A percentile compares a stretch with the other conserved stretches of the same genome.
Conservation (phyloP, 2,329 filamentous ascomycete genomes). For the Calcarisporium arbuscula region DNA sequence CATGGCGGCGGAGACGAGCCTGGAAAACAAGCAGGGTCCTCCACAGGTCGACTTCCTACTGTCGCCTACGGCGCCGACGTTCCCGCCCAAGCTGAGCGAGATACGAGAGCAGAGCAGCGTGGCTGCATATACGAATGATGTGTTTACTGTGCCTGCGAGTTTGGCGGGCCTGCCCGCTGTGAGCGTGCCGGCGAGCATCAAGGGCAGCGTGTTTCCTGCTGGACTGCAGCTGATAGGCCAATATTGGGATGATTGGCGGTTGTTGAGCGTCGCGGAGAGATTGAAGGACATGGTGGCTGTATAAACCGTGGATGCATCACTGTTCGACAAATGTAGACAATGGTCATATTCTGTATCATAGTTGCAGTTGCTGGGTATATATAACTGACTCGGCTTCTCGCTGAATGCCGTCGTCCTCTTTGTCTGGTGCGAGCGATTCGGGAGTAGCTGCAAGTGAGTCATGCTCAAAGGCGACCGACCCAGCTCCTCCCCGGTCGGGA, state of each 20-base stretch:
- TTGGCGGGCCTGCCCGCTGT: conserved; percentile 85
- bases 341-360: too few species aligned
- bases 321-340: too few species aligned
- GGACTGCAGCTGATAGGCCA: conserved; percentile 78
- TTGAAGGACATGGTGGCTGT: conserved; percentile 26
- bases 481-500: too few species aligned
- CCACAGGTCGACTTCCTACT: conserved; percentile 76
- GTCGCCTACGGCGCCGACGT: conserved; percentile 77
- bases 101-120: conserved; percentile 51
- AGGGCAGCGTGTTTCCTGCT: conserved; percentile 25
- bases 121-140: conserved; percentile 86
- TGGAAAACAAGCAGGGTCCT: conserved; percentile 52
- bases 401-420: too few species aligned
- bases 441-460: too few species aligned
- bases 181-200: conserved; percentile 57
- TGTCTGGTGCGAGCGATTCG: too few species aligned
- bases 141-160: conserved; percentile 92
- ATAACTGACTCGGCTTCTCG: too few species aligned
- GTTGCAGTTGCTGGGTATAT: too few species aligned
- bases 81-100: conserved; percentile 59
- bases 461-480: too few species aligned
- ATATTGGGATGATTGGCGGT: conserved; percentile 64
- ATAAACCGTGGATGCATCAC: too few species aligned
- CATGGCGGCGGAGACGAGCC: conserved; percentile 44
- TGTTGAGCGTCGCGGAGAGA: conserved; percentile 52